Conservation (phyloP, 2,329 filamentous ascomycete genomes). For the Fusarium dlaminii region DNA sequence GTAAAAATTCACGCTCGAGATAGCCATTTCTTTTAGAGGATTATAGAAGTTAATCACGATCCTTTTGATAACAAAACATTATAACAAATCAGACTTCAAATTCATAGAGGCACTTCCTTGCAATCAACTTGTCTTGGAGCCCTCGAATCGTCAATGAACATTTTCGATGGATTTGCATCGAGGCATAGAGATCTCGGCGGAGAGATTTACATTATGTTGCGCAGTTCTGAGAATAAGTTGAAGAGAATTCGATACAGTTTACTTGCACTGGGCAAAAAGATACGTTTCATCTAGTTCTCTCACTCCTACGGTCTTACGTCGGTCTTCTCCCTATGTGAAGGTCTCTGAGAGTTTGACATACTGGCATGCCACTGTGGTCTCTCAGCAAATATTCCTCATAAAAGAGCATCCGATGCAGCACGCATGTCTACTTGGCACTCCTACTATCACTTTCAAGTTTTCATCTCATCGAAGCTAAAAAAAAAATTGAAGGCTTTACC, state of each 20-base stretch:
- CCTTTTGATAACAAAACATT: neutral
- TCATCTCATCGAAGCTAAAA: neutral
- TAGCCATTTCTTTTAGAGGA: neutral
- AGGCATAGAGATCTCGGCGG: neutral
- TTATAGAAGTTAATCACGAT: neutral
- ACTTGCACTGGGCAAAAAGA: neutral
- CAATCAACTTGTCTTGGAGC: no score
- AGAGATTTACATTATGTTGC: neutral
- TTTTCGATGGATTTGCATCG: neutral
- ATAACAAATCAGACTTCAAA: neutral
- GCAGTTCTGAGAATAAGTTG: neutral
- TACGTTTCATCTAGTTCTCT: neutral
- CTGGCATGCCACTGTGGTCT: neutral
- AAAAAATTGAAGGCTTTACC: neutral
- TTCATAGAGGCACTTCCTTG: rapidly evolving
- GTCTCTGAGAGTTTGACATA: neutral
- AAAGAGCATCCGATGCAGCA: neutral
- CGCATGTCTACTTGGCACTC: neutral
- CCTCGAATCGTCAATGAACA: neutral
- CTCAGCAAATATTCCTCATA: neutral
- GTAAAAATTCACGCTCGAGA: neutral
- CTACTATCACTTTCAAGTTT: neutral
- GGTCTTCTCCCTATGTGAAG: neutral
- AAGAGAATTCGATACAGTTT: neutral
- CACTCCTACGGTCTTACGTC: neutral